phyloP scores from a whole-genome alignment of 1,139 yeast species.

The Yamadazyma conglobata region DNA sequence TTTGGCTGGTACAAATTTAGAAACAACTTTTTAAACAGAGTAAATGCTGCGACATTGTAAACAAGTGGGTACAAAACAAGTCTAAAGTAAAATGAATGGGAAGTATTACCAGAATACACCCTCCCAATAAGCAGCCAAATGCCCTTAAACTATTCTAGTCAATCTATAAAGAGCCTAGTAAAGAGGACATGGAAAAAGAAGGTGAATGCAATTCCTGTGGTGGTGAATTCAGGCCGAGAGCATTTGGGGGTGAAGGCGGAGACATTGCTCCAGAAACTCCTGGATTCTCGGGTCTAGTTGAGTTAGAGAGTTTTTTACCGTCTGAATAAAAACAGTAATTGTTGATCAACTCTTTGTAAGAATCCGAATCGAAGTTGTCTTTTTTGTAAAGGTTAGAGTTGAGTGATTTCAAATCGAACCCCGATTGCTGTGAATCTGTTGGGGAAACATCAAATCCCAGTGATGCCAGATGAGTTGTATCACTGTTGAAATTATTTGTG shows the following conservation, averaged over 20 bases:
- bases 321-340: slow-evolving; percentile 58
- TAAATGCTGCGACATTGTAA: too few species aligned
- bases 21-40: too few species aligned
- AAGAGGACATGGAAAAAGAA: slow-evolving; percentile 27
- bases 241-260: too few species aligned
- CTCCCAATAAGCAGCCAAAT: too few species aligned
- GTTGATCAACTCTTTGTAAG: slow-evolving; percentile 66
- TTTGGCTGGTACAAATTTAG: too few species aligned
- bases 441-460: too few species aligned
- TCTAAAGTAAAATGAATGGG: too few species aligned
- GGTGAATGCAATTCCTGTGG: slow-evolving; percentile 7
- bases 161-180: slow-evolving; percentile 21
- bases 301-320: not conserved
- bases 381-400: slow-evolving; percentile 9
- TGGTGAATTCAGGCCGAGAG: too few species aligned
- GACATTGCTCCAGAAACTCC: not conserved
- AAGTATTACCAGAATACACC: too few species aligned
- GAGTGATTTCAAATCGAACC: slow-evolving; percentile 9
- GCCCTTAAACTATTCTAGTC: too few species aligned
- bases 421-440: too few species aligned
- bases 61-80: too few species aligned
- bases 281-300: not conserved
- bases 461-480: slow-evolving; percentile 6
- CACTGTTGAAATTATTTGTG: slow-evolving; percentile 9
- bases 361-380: slow-evolving; percentile 45